These are phyloP conservation scores for Pulveroboletus sp. DNA, from an alignment of 768 basidiomycete genomes.

Conservation along the genomic window DNA sequence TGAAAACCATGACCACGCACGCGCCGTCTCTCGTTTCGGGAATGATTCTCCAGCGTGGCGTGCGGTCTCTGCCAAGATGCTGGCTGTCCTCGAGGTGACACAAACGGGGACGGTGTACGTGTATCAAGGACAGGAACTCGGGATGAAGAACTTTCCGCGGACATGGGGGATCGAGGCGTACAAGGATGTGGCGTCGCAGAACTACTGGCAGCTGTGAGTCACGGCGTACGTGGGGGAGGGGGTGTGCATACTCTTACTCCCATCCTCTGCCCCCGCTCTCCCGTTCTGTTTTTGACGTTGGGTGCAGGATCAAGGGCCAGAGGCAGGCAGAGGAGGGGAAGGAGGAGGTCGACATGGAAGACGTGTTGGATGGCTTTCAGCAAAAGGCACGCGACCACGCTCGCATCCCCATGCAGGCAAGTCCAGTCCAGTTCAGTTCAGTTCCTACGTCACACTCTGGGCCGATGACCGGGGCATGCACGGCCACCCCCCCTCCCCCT, in stretches of 20 bases:
- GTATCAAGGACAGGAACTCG: conserved; percentile 75
- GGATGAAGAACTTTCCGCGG: conserved; percentile 56
- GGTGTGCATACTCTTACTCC: too few species aligned
- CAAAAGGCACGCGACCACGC: conserved; percentile 69
- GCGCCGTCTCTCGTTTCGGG: conserved; percentile 62
- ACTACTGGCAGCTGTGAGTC: conserved; percentile 52
- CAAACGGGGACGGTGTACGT: conserved; percentile 66
- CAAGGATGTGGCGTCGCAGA: conserved; percentile 60
- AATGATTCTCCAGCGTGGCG: conserved; percentile 58
- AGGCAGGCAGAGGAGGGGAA: conserved; percentile 30
- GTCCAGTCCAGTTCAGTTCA: conserved; percentile 6
- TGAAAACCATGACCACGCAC: conserved; percentile 67
- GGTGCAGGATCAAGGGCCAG: conserved; percentile 36
- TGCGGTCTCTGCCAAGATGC: conserved; percentile 54
- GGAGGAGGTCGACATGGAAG: conserved; percentile 53
- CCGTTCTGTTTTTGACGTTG: background rate
- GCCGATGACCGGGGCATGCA: too few species aligned
- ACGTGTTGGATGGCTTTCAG: conserved; percentile 52
- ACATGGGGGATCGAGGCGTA: conserved; percentile 70
- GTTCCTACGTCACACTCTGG: background rate
- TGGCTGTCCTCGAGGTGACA: conserved; percentile 56
- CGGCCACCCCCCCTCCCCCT: too few species aligned
- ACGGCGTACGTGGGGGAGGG: background rate
- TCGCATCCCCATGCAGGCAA: conserved; percentile 63
- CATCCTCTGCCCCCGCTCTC: too few species aligned